These are phyloP conservation scores for Cercospora janseana DNA, from an alignment of 2,329 filamentous ascomycete genomes.

Conservation along the genomic window DNA sequence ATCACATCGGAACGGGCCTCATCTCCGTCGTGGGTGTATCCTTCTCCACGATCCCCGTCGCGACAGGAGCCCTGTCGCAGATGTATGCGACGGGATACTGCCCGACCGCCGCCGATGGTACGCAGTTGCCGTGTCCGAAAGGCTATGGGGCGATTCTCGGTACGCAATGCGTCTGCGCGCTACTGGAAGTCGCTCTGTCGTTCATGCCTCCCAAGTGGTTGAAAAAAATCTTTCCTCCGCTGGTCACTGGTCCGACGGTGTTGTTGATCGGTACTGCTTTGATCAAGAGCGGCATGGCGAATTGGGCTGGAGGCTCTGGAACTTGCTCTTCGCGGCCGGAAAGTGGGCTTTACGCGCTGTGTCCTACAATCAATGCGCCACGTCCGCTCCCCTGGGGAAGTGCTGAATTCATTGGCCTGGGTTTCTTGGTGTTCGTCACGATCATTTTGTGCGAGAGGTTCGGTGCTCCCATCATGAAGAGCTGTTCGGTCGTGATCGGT, in stretches of 20 bases:
- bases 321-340: conserved; percentile 48
- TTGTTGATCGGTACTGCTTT: conserved; percentile 71
- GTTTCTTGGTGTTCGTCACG: conserved; percentile 75
- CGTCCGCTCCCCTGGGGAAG: conserved; percentile 74
- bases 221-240: conserved; percentile 72
- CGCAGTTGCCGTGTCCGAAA: conserved; percentile 68
- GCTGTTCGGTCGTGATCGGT: conserved; percentile 71
- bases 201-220: conserved; percentile 65
- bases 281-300: conserved; percentile 68
- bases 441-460: conserved; percentile 81
- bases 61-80: conserved; percentile 67
- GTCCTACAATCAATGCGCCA: conserved; percentile 66
- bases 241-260: conserved; percentile 68
- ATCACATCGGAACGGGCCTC: conserved; percentile 74
- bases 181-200: conserved; percentile 69
- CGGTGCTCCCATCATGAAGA: conserved; percentile 81
- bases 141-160: conserved; percentile 75
- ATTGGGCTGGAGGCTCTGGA: conserved; percentile 76
- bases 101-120: conserved; percentile 59
- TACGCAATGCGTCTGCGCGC: conserved; percentile 52
- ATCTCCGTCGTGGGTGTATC: conserved; percentile 78
- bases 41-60: conserved; percentile 73
- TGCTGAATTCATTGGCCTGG: conserved; percentile 73
- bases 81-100: conserved; percentile 76
- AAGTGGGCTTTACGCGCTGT: conserved; percentile 59